Evolutionary conservation across 192 early-diverging fungal species (phyloP).

Genomic region (Entomortierella chlamydospora): DNA sequence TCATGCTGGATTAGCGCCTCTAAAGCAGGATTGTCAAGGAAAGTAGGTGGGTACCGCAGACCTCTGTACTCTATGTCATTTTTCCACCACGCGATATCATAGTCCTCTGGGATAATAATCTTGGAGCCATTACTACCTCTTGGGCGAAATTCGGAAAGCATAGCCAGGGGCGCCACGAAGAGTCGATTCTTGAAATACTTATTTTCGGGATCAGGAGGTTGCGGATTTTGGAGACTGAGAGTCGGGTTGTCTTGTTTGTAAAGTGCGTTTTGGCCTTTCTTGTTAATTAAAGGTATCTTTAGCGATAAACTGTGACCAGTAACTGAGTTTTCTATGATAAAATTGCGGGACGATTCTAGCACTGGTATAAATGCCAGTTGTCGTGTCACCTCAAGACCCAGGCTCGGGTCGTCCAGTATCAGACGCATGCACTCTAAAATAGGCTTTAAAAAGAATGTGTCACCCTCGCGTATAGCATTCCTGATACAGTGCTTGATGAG

Average conservation of each 20-base stretch:
- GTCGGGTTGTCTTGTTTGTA: not conserved
- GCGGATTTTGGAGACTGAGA: not conserved
- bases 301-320: not conserved
- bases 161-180: too few species aligned
- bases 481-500: constrained; percentile 4
- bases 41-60: too few species aligned
- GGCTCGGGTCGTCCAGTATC: not conserved
- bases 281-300: not conserved
- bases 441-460: constrained; percentile 4
- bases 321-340: not conserved
- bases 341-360: not conserved
- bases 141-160: too few species aligned
- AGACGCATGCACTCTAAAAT: not conserved
- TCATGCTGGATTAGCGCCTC: too few species aligned
- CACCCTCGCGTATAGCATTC: not conserved
- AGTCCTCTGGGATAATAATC: too few species aligned
- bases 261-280: not conserved
- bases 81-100: too few species aligned
- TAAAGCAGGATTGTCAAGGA: too few species aligned
- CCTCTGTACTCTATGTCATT: too few species aligned
- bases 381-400: not conserved
- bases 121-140: too few species aligned
- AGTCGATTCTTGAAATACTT: too few species aligned
- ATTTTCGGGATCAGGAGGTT: not conserved
- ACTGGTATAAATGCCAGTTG: constrained; percentile 3